Evolutionary conservation across 106 monocot species (phyloP).

Genomic region (Allium cepa): DNA sequence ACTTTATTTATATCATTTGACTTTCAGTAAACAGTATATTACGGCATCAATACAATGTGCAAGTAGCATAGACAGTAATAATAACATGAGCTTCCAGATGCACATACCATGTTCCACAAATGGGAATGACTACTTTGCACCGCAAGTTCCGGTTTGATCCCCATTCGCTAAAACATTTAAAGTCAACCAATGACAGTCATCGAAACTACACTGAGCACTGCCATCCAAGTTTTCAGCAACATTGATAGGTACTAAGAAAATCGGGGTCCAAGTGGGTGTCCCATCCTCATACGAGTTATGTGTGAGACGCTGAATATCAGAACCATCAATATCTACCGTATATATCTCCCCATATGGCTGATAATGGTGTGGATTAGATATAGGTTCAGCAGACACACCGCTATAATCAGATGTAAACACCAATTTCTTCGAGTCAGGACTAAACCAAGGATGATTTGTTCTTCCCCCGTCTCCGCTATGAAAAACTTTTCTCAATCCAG

Average conservation of each 20-base stretch:
- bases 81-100: background rate
- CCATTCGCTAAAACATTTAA: constrained; percentile 31
- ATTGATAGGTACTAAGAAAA: constrained; percentile 25
- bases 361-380: constrained; percentile 52
- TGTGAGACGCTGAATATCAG: constrained; percentile 35
- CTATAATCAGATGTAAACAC: constrained; percentile 61
- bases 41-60: too few species aligned
- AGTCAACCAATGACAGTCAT: constrained; percentile 52
- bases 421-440: constrained; percentile 46
- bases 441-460: constrained; percentile 59
- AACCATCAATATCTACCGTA: constrained; percentile 41
- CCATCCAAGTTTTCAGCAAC: constrained; percentile 20
- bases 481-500: constrained; percentile 43
- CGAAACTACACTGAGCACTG: constrained; percentile 27
- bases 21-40: too few species aligned
- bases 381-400: constrained; percentile 52
- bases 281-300: constrained; percentile 72
- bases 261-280: constrained; percentile 47
- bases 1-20: too few species aligned
- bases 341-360: constrained; percentile 73
- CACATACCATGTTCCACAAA: background rate
- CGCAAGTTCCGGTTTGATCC: constrained; percentile 31
- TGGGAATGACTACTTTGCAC: background rate
- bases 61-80: too few species aligned
- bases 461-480: constrained; percentile 59